Evolutionary conservation across 345 rosid genomes (phyloP), one percentile per base, ranked within the genome.

Genomic region (Murraya koenigii): DNA sequence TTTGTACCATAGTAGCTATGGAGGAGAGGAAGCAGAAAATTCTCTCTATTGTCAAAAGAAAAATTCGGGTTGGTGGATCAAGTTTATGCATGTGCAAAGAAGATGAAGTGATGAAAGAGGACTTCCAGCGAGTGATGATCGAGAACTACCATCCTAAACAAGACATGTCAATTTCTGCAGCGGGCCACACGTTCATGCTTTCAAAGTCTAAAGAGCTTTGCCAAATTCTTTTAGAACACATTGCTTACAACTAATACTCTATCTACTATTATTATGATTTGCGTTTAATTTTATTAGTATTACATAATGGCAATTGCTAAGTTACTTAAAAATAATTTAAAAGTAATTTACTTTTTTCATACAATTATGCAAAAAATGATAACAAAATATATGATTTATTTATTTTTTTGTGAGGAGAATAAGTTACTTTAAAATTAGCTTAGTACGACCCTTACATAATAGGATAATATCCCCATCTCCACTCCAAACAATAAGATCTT

Each of bases 141-240:
- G 64, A 69, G 1, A 35, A 71, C 6, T 61, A 63, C 36, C 75
- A 77, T 3, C 74, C 83, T 8, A 79, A 81, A 13, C 78, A 72
- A 39, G 83, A 78, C 26, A 80, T 58, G 58, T 14, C 69, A 23
- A 71, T 84, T 8, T 7, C 11, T 3, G 82, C 69, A 23, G 78
- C 76, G 19, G 86, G 74, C 54, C 90, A 83, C 28, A 79, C 81
- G 86, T 80, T 44, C 65, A 82, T 83, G 85, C 77, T 87, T 25
- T 85, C 86, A 1, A 59, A 81, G 44, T 77, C 82, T 4, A 2
- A 41, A 15, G 71, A 81, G 71, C 66, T 85, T 28, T 61, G 32
- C 59, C 72, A 33, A 39, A 3, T 44, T 13, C 55, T 58, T 30
- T 36, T 84, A 2, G 66, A 22, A 35, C 79, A 84, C 6, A 52